These are phyloP conservation scores for Aspergillus thermomutatus DNA, from an alignment of 2,329 filamentous ascomycete species.

Conservation along the genomic window DNA sequence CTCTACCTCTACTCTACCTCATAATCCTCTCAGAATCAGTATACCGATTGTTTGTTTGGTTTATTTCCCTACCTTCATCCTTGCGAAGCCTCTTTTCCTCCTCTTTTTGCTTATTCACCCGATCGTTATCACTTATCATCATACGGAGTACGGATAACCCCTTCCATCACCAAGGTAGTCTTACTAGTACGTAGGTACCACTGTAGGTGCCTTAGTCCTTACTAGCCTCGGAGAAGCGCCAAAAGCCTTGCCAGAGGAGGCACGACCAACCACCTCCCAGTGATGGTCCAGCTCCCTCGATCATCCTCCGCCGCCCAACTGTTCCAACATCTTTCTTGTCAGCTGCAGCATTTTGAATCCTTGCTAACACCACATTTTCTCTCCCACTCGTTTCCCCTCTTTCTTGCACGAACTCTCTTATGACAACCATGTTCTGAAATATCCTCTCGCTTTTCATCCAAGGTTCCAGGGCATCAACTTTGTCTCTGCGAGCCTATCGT, in stretches of 20 bases:
- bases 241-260: neutral
- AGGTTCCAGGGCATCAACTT: neutral
- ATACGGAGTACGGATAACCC: neutral
- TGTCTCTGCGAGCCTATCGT: conserved; percentile 14
- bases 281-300: conserved; percentile 14
- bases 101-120: neutral
- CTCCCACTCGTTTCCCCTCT: conserved; percentile 15
- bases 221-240: neutral
- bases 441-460: neutral
- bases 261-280: conserved; percentile 17
- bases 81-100: neutral
- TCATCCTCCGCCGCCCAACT: conserved; percentile 14
- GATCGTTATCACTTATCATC: neutral
- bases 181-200: neutral
- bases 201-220: neutral
- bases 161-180: neutral
- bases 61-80: neutral
- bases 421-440: neutral
- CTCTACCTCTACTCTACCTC: neutral
- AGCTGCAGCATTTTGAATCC: conserved; percentile 22
- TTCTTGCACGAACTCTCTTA: conserved; percentile 1
- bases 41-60: neutral
- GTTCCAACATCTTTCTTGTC: conserved; percentile 29
- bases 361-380: neutral
- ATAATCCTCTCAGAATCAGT: neutral